Evolutionary conservation across 257 asterid genomes (phyloP), one percentile per base, ranked within the genome.

Genomic region (Solanum tarijense): DNA sequence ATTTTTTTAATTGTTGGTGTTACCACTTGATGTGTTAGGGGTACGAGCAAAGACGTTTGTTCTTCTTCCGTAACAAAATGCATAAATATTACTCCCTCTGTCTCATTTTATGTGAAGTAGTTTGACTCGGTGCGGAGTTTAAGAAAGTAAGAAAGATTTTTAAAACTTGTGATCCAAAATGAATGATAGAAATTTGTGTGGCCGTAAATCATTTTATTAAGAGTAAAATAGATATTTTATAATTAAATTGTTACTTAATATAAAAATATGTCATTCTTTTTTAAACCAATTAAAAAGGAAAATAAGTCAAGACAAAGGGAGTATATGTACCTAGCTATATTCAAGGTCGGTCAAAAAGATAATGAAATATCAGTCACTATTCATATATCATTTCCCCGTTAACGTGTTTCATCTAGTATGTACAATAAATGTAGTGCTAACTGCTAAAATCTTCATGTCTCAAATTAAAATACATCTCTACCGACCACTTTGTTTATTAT

Each of bases 271-370:
- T 39, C 46, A 39, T 39, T 9, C 1, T 39, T 9, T 39, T 39
- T 39, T 0, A 0, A 0, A 39, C 1, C 4, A 0, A 39, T 3
- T 39, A 39, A 39, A 39, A 39, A 39, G 1, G 1, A 39, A 39
- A 39, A 4, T 39, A 39, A 39, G 1, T 39, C 12, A 39, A 27
- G 29, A 39, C 46, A 9, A 9, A 39, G 43, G 1, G 3, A 38
- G 12, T 39, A n/a, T 39, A 38, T 75, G 4, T 78, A 78, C 5
- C 21, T 39, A 68, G 71, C 14, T n/a, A 12, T 39, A 41, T 75
- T 11, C 83, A n/a, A 43, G 38, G 85, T 78, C 62, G 36, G 62
- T 27, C 66, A 8, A 43, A 79, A 25, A 8, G 85, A 79, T 79
- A 43, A 43, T 5, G n/a, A 79, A 79, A 43, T 43, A 43, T 79